These are phyloP conservation scores for Ensete ventricosum DNA, from an alignment of 176 grass and related monocot species.

Conservation along the genomic window DNA sequence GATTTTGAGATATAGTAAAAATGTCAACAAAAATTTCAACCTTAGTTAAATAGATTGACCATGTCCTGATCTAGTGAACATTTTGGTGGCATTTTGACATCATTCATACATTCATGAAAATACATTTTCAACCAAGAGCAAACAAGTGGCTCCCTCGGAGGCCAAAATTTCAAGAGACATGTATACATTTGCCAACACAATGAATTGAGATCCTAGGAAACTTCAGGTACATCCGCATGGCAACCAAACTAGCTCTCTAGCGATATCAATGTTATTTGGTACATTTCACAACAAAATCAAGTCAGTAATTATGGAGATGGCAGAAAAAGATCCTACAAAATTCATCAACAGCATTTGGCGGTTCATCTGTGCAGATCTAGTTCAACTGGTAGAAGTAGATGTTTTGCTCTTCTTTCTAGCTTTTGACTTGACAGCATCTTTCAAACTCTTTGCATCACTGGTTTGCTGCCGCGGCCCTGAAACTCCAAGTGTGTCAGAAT, in stretches of 20 bases:
- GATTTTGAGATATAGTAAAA: too few relatives aligned
- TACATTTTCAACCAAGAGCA: background rate
- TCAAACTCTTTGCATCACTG: slow-evolving; percentile 58
- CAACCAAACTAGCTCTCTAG: too few relatives aligned
- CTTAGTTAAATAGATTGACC: too few relatives aligned
- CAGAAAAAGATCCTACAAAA: too few relatives aligned
- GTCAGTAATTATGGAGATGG: too few relatives aligned
- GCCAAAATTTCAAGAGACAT: background rate
- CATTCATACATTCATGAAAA: background rate
- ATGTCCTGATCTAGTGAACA: too few relatives aligned
- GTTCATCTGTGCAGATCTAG: background rate
- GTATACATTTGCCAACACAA: background rate
- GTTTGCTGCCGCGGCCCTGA: slow-evolving; percentile 34
- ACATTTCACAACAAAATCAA: too few relatives aligned
- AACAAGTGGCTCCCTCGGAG: background rate
- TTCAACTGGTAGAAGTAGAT: background rate
- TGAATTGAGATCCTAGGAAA: too few relatives aligned
- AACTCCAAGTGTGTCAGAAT: slow-evolving; percentile 23
- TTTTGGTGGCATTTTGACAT: background rate
- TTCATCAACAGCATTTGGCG: background rate
- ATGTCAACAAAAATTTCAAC: too few relatives aligned
- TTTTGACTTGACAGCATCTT: slow-evolving; percentile 79
- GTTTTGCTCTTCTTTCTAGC: slow-evolving; percentile 37
- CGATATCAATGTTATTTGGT: too few relatives aligned
- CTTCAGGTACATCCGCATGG: too few relatives aligned